Evolutionary conservation across 176 grass and related monocot species (phyloP), one percentile per base, ranked within the genome.

Genomic region (Raddia guianensis): DNA sequence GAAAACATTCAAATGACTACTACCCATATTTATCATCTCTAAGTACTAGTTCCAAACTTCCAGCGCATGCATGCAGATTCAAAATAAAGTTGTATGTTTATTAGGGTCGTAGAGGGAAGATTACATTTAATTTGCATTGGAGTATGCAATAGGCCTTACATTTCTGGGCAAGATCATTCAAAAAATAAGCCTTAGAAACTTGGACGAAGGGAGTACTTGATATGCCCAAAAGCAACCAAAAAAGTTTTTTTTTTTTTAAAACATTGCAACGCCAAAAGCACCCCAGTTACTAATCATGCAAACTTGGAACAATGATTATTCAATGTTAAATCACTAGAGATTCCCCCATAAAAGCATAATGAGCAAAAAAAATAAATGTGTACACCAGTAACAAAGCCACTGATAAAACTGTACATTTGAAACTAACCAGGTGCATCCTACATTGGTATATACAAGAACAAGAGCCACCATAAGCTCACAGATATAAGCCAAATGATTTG

Each of bases 401-500:
- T 27, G 7, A 64, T 14, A 72, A 73, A 32, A 64, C 15, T 57
- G 47, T 58, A 78, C 33, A 52, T 54, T 12, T 68, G 33, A 19
- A 44, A 79, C 1, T 57, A 69, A 69, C 35, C 65, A 70, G 34
- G 21, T 2, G 4, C 19, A 49, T 71, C 42, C 8, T n/a, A 46
- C 40, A 70, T 10, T 70, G 52, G 35, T n/a, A 20, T 58, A 47
- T 57, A 55, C 19, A 69, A 18, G 37, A 69, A 73, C 14, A 69
- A 70, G 52, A 59, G 50, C 1, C 52, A 58, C 13, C 44, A 40
- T 40, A 72, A 61, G 42, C 44, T 69, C 20, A 62, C 11, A 48
- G 15, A 49, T 70, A 34, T 80, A 58, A 49, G 67, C 52, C 56
- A 81, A 44, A 81, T 20, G 43, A 72, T 71, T 33, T 71, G 60